Conservation (phyloP, 305 asterid species). For the Fraxinus latifolia region DNA sequence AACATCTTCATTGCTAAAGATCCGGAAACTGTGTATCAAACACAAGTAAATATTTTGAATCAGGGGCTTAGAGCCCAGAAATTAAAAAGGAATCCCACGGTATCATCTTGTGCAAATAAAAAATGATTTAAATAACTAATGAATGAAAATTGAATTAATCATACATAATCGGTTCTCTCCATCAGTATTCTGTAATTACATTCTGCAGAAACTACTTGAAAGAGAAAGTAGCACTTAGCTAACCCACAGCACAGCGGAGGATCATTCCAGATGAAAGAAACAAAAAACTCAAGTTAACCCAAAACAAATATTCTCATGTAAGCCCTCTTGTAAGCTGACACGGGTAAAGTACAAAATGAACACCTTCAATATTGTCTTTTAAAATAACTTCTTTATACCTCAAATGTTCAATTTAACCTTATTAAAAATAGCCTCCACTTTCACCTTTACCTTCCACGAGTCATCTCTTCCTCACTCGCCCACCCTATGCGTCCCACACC, state of each 20-base stretch:
- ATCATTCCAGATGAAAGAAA: background rate
- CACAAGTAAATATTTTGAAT: background rate
- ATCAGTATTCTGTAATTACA: background rate
- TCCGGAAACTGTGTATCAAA: conserved; percentile 66
- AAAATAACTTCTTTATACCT: background rate
- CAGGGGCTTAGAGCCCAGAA: conserved; percentile 4
- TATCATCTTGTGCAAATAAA: background rate
- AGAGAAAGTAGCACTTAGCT: background rate
- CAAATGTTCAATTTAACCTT: background rate
- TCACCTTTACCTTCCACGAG: background rate
- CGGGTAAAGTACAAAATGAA: background rate
- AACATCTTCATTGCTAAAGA: conserved; percentile 98
- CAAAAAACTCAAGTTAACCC: background rate
- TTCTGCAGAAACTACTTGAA: background rate
- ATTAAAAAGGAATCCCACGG: background rate
- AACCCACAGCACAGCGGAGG: background rate
- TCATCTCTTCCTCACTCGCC: background rate
- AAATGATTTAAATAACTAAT: background rate
- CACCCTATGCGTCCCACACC: background rate
- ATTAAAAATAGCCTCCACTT: background rate
- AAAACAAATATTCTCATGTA: background rate
- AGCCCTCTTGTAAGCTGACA: background rate
- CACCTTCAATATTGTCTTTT: background rate
- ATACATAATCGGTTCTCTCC: background rate
- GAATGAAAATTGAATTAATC: background rate